Evolutionary conservation across 1,284 basidiomycete species (phyloP).

Genomic region (Malassezia restricta): DNA sequence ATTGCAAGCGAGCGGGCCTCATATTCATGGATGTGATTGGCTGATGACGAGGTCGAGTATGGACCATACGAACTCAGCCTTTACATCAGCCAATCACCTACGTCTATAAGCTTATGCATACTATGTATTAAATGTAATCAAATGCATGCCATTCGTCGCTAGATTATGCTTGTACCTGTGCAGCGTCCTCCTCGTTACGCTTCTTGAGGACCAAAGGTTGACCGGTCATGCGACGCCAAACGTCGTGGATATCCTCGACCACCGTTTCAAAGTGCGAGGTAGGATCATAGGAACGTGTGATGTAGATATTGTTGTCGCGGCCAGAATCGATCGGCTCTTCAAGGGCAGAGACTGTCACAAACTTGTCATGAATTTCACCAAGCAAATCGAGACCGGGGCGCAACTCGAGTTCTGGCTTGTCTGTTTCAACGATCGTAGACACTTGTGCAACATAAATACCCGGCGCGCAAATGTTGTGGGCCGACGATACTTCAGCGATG

Average conservation of each 20-base stretch:
- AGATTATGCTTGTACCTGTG: conserved; percentile 38
- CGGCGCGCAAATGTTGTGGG: conserved; percentile 92
- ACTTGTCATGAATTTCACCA: conserved; percentile 92
- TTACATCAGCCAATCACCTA: no score
- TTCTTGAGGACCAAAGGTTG: conserved; percentile 43
- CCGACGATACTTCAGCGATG: conserved; percentile 88
- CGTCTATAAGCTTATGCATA: no score
- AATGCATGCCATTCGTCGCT: no score
- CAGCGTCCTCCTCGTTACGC: conserved; percentile 34
- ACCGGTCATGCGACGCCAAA: conserved; percentile 41
- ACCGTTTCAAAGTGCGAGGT: conserved; percentile 96
- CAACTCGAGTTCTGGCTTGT: conserved; percentile 83
- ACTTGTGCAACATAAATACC: conserved; percentile 93
- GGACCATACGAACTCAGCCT: no score
- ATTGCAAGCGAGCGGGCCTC: no score
- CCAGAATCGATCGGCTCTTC: conserved; percentile 81
- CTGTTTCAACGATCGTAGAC: conserved; percentile 94
- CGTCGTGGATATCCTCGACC: conserved; percentile 45
- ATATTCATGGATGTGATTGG: no score
- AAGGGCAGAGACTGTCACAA: conserved; percentile 73
- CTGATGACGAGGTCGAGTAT: no score
- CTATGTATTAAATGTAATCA: no score
- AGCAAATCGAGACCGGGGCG: conserved; percentile 79
- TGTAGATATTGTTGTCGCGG: conserved; percentile 72
- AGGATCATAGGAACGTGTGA: conserved; percentile 95